phyloP scores from a whole-genome alignment of 768 basidiomycete genomes.

The Suillus decipiens region DNA sequence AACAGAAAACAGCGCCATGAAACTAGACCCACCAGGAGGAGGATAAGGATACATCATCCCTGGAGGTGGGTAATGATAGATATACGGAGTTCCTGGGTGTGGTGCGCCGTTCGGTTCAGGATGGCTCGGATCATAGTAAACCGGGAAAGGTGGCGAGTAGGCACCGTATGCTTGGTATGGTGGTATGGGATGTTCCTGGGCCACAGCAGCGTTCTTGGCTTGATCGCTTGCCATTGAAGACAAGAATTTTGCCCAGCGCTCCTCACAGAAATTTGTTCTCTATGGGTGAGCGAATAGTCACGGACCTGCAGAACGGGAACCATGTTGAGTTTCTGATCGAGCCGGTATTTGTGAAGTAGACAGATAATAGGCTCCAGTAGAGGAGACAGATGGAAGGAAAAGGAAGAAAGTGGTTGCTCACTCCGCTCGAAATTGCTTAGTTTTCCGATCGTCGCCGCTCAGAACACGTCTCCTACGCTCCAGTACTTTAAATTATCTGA shows the following conservation, averaged over 20 bases:
- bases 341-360: constrained; percentile 11
- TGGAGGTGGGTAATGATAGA: constrained; percentile 41
- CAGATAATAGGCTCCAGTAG: neutral
- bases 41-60: constrained; percentile 48
- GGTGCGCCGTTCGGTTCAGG: constrained; percentile 34
- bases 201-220: constrained; percentile 34
- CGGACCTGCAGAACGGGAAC: constrained; percentile 19
- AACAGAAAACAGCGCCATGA: neutral
- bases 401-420: constrained; percentile 25
- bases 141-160: constrained; percentile 35
- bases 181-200: constrained; percentile 36
- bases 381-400: constrained; percentile 11
- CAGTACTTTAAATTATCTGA: constrained; percentile 15
- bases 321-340: constrained; percentile 21
- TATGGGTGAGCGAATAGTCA: constrained; percentile 35
- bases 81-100: constrained; percentile 32
- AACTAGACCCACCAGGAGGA: constrained; percentile 34
- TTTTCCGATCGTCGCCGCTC: constrained; percentile 41
- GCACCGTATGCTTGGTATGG: constrained; percentile 31
- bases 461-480: constrained; percentile 27
- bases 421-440: constrained; percentile 38
- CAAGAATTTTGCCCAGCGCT: constrained; percentile 29
- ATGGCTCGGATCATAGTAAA: constrained; percentile 34
- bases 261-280: constrained; percentile 24
- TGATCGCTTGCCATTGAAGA: constrained; percentile 35